Conservation (phyloP, 345 rosid species). For the Eucalyptus curtisii region DNA sequence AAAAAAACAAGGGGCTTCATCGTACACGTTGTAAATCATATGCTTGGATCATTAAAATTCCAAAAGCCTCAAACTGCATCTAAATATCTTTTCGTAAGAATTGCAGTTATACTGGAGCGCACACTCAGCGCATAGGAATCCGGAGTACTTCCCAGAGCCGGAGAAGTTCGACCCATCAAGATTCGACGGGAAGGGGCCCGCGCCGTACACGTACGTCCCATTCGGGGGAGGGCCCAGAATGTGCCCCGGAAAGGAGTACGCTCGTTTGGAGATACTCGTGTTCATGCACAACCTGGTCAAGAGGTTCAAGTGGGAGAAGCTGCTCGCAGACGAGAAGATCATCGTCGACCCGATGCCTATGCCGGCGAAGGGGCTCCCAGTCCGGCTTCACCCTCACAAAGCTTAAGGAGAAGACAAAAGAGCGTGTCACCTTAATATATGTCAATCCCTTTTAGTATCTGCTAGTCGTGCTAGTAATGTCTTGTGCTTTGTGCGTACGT, state of each 20-base stretch:
- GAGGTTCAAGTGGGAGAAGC: conserved; percentile 29
- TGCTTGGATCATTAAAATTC: neutral
- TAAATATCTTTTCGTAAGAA: neutral
- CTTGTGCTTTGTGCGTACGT: neutral
- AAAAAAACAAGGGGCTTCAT: neutral
- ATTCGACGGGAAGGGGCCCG: conserved; percentile 29
- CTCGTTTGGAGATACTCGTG: conserved; percentile 28
- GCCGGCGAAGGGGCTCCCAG: conserved; percentile 25
- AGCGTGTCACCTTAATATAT: neutral
- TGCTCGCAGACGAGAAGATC: conserved; percentile 17
- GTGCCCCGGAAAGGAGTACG: conserved; percentile 43
- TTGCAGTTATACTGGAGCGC: conserved; percentile 24
- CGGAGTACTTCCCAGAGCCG: conserved; percentile 22
- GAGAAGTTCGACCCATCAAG: conserved; percentile 30
- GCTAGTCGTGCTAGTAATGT: neutral
- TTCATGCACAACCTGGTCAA: conserved; percentile 30
- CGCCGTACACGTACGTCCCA: conserved; percentile 32
- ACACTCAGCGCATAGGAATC: conserved; percentile 19
- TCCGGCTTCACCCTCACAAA: conserved; percentile 14
- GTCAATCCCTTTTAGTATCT: neutral
- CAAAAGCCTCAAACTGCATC: neutral
- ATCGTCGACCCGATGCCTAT: conserved; percentile 30
- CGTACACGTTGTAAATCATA: neutral
- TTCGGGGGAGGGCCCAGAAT: conserved; percentile 44
- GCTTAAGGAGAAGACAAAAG: neutral